Base-by-base conservation (phyloP, 495 filamentous ascomycete species). In the Penicillium verhagenii region DNA sequence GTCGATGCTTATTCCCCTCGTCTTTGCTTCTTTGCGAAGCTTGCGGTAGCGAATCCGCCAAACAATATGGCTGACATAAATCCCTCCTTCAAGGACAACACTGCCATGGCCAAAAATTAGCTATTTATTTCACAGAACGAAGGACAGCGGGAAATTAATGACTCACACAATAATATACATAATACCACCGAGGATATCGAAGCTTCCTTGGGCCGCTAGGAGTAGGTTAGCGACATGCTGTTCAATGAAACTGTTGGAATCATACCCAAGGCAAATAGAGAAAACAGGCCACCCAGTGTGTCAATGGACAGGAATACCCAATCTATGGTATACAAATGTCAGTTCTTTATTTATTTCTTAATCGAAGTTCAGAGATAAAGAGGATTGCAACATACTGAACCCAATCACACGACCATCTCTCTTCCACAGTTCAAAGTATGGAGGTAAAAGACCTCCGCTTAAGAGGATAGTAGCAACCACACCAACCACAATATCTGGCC, bases 381-480 rank as follows among this genome's bases (percentile, higher is more conserved):
- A 4, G 25, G 20, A 7, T 39, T 20, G 0, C 20, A 38, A 74
- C 71, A 61, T 76, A 79, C 86, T 86, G 19, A 91, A 84, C 1
- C 88, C 88, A 31, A 88, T 74, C 0, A 91, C 86, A 13, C 84
- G 73, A 0, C 88, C 88, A 40, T 79, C 74, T 14, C 87, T 72
- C 65, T 90, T 90, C 79, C 80, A 86, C 5, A 90, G 67, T 63
- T 92, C 88, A 50, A 80, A 79, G 56, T 91, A 91, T 0, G 86
- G 86, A 2, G 88, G 86, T 2, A 92, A 47, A 7, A 91, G 67
- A 6, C 88, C 86, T 2, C 68, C 64, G n/a, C 72, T 79, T 7
- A 87, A 71, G 4, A 87, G 69, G 16, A 86, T 72, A 14, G 84
- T 75, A 3, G 84, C 83, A 42, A 82, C 60, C n/a, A 86, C 69